These are phyloP conservation scores for Lolium rigidum DNA, from an alignment of 176 grass and related monocot species.

Conservation along the genomic window DNA sequence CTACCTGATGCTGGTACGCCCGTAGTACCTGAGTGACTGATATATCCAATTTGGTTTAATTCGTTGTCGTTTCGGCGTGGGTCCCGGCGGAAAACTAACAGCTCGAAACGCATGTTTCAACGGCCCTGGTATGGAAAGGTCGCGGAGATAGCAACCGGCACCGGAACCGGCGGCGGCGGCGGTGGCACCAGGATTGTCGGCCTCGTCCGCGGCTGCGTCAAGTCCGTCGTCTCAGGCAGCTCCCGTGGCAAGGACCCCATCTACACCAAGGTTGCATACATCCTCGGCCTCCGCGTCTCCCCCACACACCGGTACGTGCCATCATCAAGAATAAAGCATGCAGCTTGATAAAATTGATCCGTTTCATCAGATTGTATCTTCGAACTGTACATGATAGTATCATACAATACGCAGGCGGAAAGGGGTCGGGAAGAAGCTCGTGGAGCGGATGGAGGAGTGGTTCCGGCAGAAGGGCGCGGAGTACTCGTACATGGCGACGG, in stretches of 20 bases:
- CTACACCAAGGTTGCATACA: constrained; percentile 77
- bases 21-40: neutral
- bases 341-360: too few species aligned
- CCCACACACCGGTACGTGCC: constrained; percentile 57
- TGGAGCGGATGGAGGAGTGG: constrained; percentile 77
- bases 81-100: constrained; percentile 36
- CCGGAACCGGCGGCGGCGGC: neutral
- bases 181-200: constrained; percentile 61
- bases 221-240: constrained; percentile 70
- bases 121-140: constrained; percentile 46
- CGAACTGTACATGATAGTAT: too few species aligned
- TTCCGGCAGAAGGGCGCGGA: constrained; percentile 67
- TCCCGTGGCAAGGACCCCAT: constrained; percentile 35
- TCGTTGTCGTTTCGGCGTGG: constrained; percentile 29
- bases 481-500: constrained; percentile 93
- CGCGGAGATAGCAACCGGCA: constrained; percentile 50
- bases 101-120: constrained; percentile 53
- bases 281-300: constrained; percentile 90
- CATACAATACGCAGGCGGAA: constrained; percentile 49
- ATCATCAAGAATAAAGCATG: neutral
- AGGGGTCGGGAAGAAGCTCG: constrained; percentile 67
- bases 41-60: constrained; percentile 13
- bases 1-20: constrained; percentile 87
- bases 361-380: too few species aligned
- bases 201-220: constrained; percentile 83